phyloP scores from a whole-genome alignment of 352 stramenopile species.

The Pythium utonaiense region DNA sequence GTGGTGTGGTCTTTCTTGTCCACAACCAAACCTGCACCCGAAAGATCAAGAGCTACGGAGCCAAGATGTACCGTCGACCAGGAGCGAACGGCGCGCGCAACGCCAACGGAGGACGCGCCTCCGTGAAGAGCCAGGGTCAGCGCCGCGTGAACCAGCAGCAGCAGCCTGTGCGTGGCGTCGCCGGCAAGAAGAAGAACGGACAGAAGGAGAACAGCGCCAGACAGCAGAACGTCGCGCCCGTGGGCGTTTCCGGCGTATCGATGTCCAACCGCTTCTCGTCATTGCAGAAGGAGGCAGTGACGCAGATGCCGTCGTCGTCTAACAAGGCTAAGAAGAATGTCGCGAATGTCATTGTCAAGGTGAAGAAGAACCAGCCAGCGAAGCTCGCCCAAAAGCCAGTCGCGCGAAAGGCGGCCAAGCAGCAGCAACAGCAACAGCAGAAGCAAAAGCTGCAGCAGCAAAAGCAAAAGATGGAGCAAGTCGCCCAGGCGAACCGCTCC shows the following conservation, averaged over 20 bases:
- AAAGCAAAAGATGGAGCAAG: constrained; percentile 63
- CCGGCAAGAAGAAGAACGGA: constrained; percentile 24
- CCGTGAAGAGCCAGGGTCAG: constrained; percentile 40
- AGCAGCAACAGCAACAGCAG: constrained; percentile 22
- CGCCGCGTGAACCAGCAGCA: constrained; percentile 44
- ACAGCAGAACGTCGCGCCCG: constrained; percentile 27
- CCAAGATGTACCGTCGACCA: constrained; percentile 16
- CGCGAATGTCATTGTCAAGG: constrained; percentile 18
- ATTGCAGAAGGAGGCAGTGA: constrained; percentile 43
- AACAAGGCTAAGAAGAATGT: constrained; percentile 19
- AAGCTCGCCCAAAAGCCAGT: constrained; percentile 11
- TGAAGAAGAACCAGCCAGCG: constrained; percentile 13
- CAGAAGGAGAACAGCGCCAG: constrained; percentile 24
- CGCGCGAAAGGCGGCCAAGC: constrained; percentile 5
- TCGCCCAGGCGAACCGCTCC: constrained; percentile 52
- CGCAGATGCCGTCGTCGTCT: not conserved
- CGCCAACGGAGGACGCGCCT: constrained; percentile 34
- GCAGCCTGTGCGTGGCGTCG: not conserved
- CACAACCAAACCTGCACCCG: not conserved
- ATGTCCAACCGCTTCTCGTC: constrained; percentile 76
- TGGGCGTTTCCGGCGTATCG: constrained; percentile 64
- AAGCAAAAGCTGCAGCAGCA: constrained; percentile 37
- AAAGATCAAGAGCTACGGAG: not conserved
- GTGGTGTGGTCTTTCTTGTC: not conserved
- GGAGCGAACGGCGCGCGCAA: too few species aligned